Base-by-base conservation (phyloP, 345 rosid genomes). In the Salix exigua region DNA sequence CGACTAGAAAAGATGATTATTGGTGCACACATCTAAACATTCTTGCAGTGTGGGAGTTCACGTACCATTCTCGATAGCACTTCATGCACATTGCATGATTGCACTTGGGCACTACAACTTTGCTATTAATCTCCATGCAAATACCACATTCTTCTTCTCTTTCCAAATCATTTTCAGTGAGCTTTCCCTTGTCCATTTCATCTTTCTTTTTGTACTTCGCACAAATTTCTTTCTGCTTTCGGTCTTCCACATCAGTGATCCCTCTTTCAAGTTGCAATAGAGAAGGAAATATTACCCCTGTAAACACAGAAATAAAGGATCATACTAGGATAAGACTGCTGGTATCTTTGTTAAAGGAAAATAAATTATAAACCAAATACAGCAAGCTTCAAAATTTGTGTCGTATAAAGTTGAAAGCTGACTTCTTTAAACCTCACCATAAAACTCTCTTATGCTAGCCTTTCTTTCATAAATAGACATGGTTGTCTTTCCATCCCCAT, bases 401-500 rank as follows among this genome's bases (percentile, higher is more conserved):
- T 11, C 38, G 3, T 46, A 21, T 17, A 16, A 21, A 42, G 60
- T 40, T 10, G 66, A 33, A 72, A 73, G 53, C 5, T 13, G 23
- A 55, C 50, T 50, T 53, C 68, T 61, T 35, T 11, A 3, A 28
- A 46, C 14, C 62, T 62, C 48, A 95, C 99, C 99, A 42, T 95
- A 95, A 83, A 95, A 95, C 78, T 95, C 98, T 80, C 82, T 90
- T 73, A 95, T 33, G 68, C 88, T 95, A 66, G 97, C 96, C 83
- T 91, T 95, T 72, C 96, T 91, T 85, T 95, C 98, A 51, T 85
- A 93, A 58, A 91, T 79, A 38, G 88, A 91, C 88, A 95, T 91
- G 71, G 97, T 91, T 51, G 95, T 92, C 82, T 91, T 93, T 55
- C 99, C 99, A 91, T 95, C 96, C 50, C 79, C 90, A 78, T 90